Conservation (phyloP, 2,329 filamentous ascomycete species). For the Colletotrichum lentis region DNA sequence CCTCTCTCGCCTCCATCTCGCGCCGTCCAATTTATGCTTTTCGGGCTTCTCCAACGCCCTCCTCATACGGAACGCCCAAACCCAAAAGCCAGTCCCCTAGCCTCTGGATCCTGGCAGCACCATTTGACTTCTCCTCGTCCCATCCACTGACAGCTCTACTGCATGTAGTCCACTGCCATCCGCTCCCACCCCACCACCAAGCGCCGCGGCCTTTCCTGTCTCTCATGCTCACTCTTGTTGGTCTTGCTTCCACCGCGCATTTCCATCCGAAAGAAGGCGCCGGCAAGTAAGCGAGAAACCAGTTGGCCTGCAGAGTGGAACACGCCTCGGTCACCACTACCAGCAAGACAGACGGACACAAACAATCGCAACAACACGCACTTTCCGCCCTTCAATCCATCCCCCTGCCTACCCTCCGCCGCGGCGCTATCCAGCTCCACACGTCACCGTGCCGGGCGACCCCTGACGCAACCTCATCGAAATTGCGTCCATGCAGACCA, state of each 20-base stretch:
- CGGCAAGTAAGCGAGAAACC: constrained; percentile 6
- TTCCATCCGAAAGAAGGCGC: constrained; percentile 19
- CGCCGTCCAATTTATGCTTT: not conserved
- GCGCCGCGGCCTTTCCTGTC: constrained; percentile 4
- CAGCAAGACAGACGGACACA: not conserved
- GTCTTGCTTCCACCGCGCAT: not conserved
- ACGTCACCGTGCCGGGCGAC: constrained; percentile 17
- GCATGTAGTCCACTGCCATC: constrained; percentile 21
- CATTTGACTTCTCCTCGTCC: constrained; percentile 22
- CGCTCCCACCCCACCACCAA: constrained; percentile 15
- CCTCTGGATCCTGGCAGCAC: constrained; percentile 9
- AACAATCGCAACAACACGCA: not conserved
- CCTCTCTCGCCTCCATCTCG: not conserved
- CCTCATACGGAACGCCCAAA: not conserved
- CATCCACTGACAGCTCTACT: constrained; percentile 31
- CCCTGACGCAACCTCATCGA: constrained; percentile 25
- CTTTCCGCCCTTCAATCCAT: not conserved
- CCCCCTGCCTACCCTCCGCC: not conserved
- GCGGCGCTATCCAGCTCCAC: constrained; percentile 9
- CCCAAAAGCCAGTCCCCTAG: not conserved
- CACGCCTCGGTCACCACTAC: not conserved
- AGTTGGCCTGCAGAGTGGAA: not conserved
- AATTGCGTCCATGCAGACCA: constrained; percentile 11
- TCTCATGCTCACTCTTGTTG: not conserved
- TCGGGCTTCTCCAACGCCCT: not conserved